phyloP scores from a whole-genome alignment of 257 asterid genomes.

The Haberlea rhodopensis region DNA sequence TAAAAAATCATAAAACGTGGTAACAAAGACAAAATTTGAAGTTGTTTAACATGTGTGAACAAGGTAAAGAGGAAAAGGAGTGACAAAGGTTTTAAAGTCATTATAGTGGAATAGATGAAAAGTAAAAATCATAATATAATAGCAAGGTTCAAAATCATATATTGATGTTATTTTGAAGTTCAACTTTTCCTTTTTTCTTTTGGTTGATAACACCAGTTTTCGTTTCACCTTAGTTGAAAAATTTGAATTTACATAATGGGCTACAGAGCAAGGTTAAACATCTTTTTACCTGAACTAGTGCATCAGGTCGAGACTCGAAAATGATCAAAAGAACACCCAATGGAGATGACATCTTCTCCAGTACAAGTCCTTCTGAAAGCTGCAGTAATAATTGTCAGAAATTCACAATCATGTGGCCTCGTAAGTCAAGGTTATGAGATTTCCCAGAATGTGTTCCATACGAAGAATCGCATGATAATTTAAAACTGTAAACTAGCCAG shows the following conservation, averaged over 20 bases:
- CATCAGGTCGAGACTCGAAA: slow-evolving; percentile 93
- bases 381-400: slow-evolving; percentile 34
- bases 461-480: not conserved
- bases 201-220: not conserved
- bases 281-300: slow-evolving; percentile 66
- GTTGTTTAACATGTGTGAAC: not conserved
- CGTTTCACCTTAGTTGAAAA: not conserved
- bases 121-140: too few relatives aligned
- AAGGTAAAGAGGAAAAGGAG: not conserved
- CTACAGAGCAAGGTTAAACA: not conserved
- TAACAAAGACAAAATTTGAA: too few relatives aligned
- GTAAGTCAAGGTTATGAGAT: not conserved
- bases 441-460: not conserved
- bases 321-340: slow-evolving; percentile 80
- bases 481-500: not conserved
- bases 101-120: not conserved
- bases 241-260: not conserved
- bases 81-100: not conserved
- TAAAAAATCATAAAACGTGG: not conserved
- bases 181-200: not conserved
- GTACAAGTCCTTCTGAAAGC: slow-evolving; percentile 71
- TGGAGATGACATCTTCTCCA: slow-evolving; percentile 75
- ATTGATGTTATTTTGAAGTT: not conserved
- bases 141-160: not conserved
- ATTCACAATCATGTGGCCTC: slow-evolving; percentile 17